phyloP scores from a whole-genome alignment of 140 eudicot genomes.

The Ambrosia hybrid region DNA sequence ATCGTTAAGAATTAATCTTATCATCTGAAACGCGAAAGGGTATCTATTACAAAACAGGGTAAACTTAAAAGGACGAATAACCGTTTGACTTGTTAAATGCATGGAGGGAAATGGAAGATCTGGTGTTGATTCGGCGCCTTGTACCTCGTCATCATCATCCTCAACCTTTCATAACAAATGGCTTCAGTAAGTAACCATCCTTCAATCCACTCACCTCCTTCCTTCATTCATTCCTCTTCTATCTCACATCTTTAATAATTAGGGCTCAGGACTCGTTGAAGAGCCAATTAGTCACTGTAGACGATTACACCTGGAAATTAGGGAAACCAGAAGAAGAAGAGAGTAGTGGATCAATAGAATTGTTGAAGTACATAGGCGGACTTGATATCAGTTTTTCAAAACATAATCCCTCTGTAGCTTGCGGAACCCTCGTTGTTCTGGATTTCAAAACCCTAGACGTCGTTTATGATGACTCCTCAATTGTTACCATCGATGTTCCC shows the following conservation, averaged over 20 bases:
- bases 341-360: slow-evolving; percentile 23
- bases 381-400: slow-evolving; percentile 85
- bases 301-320: slow-evolving; percentile 58
- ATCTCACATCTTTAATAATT: slow-evolving; percentile 15
- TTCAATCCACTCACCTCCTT: background rate
- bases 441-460: slow-evolving; percentile 39
- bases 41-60: too few relatives aligned
- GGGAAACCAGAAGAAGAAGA: background rate
- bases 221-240: background rate
- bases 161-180: slow-evolving; percentile 16
- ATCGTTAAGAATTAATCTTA: too few relatives aligned
- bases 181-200: slow-evolving; percentile 25
- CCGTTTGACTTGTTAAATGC: background rate
- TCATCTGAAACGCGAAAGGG: too few relatives aligned
- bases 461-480: slow-evolving; percentile 60
- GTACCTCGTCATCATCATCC: slow-evolving; percentile 2
- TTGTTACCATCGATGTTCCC: slow-evolving; percentile 56
- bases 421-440: slow-evolving; percentile 35
- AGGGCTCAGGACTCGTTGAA: slow-evolving; percentile 75
- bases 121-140: background rate
- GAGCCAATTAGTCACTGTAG: slow-evolving; percentile 35
- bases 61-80: too few relatives aligned
- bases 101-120: slow-evolving; percentile 25
- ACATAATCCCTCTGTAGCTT: slow-evolving; percentile 66
- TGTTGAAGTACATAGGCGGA: slow-evolving; percentile 81